Base-by-base conservation (phyloP, 2,329 filamentous ascomycete genomes). In the Colletotrichum zoysiae region DNA sequence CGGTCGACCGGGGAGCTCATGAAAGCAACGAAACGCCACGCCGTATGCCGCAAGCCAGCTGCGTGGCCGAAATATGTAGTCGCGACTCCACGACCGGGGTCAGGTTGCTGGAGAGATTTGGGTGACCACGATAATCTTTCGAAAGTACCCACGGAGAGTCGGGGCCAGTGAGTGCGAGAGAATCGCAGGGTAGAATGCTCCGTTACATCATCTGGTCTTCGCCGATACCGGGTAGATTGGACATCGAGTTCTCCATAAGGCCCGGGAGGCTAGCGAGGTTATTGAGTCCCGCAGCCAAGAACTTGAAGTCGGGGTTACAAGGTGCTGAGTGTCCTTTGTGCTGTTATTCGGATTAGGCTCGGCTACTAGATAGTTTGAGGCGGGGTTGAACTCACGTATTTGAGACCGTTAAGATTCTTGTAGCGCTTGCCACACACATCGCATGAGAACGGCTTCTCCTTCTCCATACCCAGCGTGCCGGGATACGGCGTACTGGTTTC, bases 381-480 rank as follows among this genome's bases (percentile, higher is more conserved):
- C 26, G 40, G 35, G 35, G 20, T 38, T 40, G 14, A 50, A 84
- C 89, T 82, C 83, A 92, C 90, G 80, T 99, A 99, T 90, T 99
- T 99, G 74, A 99, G 89, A 8, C 96, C 96, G 82, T 99, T 99
- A 73, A 99, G 83, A 79, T 99, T 99, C 90, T 99, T 99, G 85
- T 99, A 99, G 64, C 96, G 93, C 86, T 99, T 99, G 78, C 95
- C 95, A 80, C 96, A 99, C 14, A 95, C 92, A 75, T 98, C 95
- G 82, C 96, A 99, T 79, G 95, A 95, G 81, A 98, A 98, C 3
- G 96, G 96, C 85, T 99, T 99, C 85, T 98, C 95, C 82, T 98
- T 99, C 84, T 99, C 96, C 96, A 99, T 99, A n/a, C 96, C 96
- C 46, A 97, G 86, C 1, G 96, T 98, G 42, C 96, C 96, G 0